These are phyloP conservation scores for Xerocomellus dryophilus DNA, from an alignment of 768 basidiomycete species.

Conservation along the genomic window DNA sequence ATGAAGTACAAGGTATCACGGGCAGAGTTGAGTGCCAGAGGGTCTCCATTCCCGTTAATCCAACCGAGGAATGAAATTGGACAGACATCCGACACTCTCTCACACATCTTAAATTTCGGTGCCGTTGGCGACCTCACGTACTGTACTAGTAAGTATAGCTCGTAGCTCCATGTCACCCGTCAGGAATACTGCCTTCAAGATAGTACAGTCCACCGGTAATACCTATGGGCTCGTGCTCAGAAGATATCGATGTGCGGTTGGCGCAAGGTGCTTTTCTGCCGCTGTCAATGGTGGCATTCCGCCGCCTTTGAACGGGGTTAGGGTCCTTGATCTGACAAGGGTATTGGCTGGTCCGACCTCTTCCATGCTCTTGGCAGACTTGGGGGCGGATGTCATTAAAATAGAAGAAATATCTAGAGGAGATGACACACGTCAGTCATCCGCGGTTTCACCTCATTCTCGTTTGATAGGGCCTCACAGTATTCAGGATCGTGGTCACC, in stretches of 20 bases:
- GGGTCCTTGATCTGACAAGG: constrained; percentile 85
- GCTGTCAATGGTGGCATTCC: constrained; percentile 47
- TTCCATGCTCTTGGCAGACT: constrained; percentile 91
- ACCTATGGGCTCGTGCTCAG: neutral
- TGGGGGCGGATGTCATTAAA: constrained; percentile 93
- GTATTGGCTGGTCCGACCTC: constrained; percentile 89
- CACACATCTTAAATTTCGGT: constrained; percentile 11
- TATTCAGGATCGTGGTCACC: constrained; percentile 61
- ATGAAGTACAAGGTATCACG: constrained; percentile 7
- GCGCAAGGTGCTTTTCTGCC: constrained; percentile 14
- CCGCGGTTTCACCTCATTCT: constrained; percentile 6
- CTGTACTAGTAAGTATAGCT: neutral
- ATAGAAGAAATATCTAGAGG: constrained; percentile 78
- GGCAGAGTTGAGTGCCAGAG: constrained; percentile 23
- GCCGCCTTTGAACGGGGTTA: constrained; percentile 76
- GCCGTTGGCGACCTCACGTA: neutral
- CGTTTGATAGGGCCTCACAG: constrained; percentile 13
- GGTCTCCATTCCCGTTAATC: constrained; percentile 11
- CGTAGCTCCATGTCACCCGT: constrained; percentile 6
- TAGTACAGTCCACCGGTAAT: neutral
- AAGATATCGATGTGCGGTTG: neutral
- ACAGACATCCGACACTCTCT: constrained; percentile 29
- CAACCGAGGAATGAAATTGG: constrained; percentile 3
- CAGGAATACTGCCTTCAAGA: neutral
- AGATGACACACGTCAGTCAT: constrained; percentile 78